Evolutionary conservation across 2,329 filamentous ascomycete genomes (phyloP).

Genomic region (Thermoascus crustaceus): DNA sequence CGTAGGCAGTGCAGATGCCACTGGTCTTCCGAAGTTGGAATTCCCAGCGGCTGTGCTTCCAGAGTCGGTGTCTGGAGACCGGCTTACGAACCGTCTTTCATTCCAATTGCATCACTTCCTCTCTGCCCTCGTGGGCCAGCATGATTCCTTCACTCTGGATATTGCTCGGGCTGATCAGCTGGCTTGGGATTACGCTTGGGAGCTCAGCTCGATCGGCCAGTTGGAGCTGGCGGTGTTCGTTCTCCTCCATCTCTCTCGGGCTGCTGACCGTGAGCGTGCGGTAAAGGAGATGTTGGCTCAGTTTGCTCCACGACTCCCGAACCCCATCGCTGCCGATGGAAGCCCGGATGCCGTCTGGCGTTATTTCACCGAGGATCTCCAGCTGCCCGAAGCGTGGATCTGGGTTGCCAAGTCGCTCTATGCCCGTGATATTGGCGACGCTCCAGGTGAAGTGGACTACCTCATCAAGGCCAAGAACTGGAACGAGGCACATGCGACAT

Average conservation of each 20-base stretch:
- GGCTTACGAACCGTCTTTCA: conserved; percentile 64
- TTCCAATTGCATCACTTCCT: conserved; percentile 78
- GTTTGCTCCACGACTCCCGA: conserved; percentile 58
- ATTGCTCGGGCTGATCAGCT: conserved; percentile 57
- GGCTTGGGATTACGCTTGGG: conserved; percentile 53
- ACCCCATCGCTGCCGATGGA: conserved; percentile 45
- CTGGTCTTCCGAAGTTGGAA: conserved; percentile 27
- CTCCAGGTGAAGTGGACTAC: conserved; percentile 64
- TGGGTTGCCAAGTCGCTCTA: conserved; percentile 80
- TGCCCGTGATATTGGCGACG: conserved; percentile 65
- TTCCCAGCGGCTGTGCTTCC: conserved; percentile 67
- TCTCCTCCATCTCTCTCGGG: conserved; percentile 63
- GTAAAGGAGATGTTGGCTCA: conserved; percentile 67
- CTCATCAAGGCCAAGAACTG: conserved; percentile 70
- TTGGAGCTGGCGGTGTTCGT: conserved; percentile 69
- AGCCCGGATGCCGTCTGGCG: conserved; percentile 42
- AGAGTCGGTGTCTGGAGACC: conserved; percentile 66
- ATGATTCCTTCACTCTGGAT: conserved; percentile 45
- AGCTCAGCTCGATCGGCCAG: conserved; percentile 48
- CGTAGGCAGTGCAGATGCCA: conserved; percentile 19
- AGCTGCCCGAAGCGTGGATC: conserved; percentile 69
- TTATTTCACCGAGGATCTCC: conserved; percentile 55
- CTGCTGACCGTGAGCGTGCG: conserved; percentile 54
- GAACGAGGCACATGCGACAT: conserved; percentile 74
- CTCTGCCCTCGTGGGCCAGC: conserved; percentile 35